Percentiles rank a stretch among this genome's conserved stretches.
Evolutionary conservation across 2,329 filamentous ascomycete species (phyloP).

Genomic region (Lachnellula occidentalis): DNA sequence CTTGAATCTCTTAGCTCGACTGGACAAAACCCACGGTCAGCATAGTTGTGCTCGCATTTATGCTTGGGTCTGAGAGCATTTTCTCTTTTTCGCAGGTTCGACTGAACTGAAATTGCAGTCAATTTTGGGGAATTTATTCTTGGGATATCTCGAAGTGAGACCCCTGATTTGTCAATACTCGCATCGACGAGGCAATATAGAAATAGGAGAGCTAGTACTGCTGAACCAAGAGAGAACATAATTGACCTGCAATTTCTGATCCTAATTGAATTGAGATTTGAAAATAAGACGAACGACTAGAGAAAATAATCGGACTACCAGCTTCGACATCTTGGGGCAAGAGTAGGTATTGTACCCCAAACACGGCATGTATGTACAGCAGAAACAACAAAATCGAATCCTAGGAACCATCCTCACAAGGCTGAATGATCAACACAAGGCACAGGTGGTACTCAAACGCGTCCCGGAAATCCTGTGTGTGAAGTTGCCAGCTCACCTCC

Average conservation of each 20-base stretch:
- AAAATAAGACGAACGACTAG: neutral
- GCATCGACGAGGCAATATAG: neutral
- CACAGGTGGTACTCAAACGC: neutral
- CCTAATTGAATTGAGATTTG: neutral
- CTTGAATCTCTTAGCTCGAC: neutral
- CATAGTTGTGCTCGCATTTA: conserved; percentile 16
- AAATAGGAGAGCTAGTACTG: neutral
- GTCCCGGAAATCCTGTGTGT: neutral
- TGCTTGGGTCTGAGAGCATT: conserved; percentile 10
- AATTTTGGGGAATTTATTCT: conserved; percentile 12
- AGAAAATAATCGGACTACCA: neutral
- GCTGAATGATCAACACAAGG: neutral
- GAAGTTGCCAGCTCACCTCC: neutral
- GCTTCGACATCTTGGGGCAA: too few relatives aligned
- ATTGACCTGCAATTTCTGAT: neutral
- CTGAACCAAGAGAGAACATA: conserved; percentile 1
- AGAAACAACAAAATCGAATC: neutral
- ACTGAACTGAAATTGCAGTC: conserved; percentile 4
- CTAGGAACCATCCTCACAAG: neutral
- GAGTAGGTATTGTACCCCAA: too few relatives aligned
- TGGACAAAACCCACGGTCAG: conserved; percentile 10
- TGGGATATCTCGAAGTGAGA: neutral
- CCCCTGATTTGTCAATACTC: neutral
- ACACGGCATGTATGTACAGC: too few relatives aligned
- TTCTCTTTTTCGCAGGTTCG: conserved; percentile 5